phyloP scores from a whole-genome alignment of 2,329 filamentous ascomycete genomes.

The Lecanosticta acicola region DNA sequence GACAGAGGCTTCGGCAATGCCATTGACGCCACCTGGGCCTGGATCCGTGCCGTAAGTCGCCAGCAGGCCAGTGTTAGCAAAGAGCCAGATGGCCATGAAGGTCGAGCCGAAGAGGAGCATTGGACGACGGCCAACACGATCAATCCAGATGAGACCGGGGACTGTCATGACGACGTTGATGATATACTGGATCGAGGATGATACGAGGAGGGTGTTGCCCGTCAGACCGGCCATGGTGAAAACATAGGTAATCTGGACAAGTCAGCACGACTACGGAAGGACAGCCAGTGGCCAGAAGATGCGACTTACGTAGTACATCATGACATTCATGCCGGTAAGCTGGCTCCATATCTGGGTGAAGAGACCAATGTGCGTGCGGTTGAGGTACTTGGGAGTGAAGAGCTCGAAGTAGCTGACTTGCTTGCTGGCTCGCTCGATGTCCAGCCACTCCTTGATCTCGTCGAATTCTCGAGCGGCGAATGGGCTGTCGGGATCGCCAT shows the following conservation, averaged over 20 bases:
- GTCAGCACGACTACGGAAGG: no score
- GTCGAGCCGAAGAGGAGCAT: slow-evolving; percentile 59
- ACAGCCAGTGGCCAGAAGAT: no score
- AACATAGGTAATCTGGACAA: slow-evolving; percentile 47
- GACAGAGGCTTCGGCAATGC: slow-evolving; percentile 39
- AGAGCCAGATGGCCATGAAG: slow-evolving; percentile 59
- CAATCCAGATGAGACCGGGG: slow-evolving; percentile 67
- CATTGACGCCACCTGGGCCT: slow-evolving; percentile 33
- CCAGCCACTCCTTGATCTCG: slow-evolving; percentile 64
- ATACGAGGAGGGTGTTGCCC: slow-evolving; percentile 52
- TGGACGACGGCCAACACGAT: slow-evolving; percentile 66
- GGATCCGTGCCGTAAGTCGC: slow-evolving; percentile 51
- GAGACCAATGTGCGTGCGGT: slow-evolving; percentile 63
- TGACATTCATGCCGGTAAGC: slow-evolving; percentile 68
- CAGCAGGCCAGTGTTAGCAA: slow-evolving; percentile 58
- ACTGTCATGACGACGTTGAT: slow-evolving; percentile 76
- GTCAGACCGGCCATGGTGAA: slow-evolving; percentile 65
- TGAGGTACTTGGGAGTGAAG: slow-evolving; percentile 63
- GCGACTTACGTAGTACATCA: no score
- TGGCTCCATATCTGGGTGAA: slow-evolving; percentile 71
- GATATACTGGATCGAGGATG: slow-evolving; percentile 66
- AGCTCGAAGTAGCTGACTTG: slow-evolving; percentile 68
- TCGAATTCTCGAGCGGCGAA: slow-evolving; percentile 62
- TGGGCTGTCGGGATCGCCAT: slow-evolving; percentile 28
- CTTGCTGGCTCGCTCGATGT: slow-evolving; percentile 65